phyloP scores from a whole-genome alignment of 2,329 filamentous ascomycete species.

The Helicocarpus griseus region DNA sequence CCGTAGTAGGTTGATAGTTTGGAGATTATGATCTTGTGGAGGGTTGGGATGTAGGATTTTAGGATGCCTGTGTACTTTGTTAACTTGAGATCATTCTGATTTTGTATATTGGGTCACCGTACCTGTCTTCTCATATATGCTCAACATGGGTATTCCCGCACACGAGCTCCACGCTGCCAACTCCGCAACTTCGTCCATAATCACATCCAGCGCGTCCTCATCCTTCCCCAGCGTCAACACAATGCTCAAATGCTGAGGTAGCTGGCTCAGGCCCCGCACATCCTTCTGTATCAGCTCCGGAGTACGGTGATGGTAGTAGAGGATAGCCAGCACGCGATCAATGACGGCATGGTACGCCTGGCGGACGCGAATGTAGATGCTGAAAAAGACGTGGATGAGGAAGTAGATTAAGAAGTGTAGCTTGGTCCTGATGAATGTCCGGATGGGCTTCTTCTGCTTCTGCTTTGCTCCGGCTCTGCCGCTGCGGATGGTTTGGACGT shows the following conservation, averaged over 20 bases:
- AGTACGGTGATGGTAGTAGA: conserved; percentile 92
- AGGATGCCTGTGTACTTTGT: conserved; percentile 54
- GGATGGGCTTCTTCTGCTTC: conserved; percentile 28
- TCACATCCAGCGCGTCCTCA: conserved; percentile 66
- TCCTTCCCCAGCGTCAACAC: conserved; percentile 62
- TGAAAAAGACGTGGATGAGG: conserved; percentile 64
- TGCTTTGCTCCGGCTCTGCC: conserved; percentile 12
- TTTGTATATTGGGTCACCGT: conserved; percentile 20
- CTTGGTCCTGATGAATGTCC: conserved; percentile 35
- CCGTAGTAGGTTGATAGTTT: conserved; percentile 87
- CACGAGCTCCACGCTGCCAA: conserved; percentile 88
- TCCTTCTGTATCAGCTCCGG: conserved; percentile 87
- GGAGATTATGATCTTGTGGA: conserved; percentile 66
- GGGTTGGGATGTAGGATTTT: conserved; percentile 78
- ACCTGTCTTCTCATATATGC: conserved; percentile 89
- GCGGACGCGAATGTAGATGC: conserved; percentile 73
- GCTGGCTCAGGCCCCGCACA: conserved; percentile 60
- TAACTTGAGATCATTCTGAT: background rate
- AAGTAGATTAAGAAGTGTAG: conserved; percentile 37
- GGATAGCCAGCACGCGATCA: conserved; percentile 67
- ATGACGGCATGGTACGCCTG: conserved; percentile 69
- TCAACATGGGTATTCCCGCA: conserved; percentile 76
- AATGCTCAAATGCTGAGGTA: conserved; percentile 81
- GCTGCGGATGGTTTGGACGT: conserved; percentile 25
- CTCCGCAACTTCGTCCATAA: conserved; percentile 87